A percentile compares a stretch with the other conserved stretches of the same genome.
Evolutionary conservation across 768 basidiomycete species (phyloP).

Genomic region (Coprinopsis sp.): DNA sequence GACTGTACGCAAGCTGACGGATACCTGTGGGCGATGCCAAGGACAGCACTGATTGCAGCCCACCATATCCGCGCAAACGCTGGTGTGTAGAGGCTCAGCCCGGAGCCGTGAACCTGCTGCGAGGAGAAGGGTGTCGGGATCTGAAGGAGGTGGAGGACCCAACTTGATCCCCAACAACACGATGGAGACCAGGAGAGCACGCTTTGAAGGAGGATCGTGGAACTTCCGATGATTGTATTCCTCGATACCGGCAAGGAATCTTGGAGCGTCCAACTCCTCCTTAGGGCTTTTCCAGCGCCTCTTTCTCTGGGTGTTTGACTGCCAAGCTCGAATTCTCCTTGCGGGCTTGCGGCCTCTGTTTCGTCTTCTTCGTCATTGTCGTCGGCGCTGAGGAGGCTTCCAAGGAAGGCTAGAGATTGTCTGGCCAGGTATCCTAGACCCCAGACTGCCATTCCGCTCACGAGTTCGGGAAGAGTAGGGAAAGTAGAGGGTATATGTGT

Average conservation of each 20-base stretch:
- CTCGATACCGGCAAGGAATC: too few relatives aligned
- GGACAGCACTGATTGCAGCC: conserved; percentile 64
- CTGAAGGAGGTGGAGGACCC: too few relatives aligned
- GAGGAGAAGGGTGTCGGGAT: too few relatives aligned
- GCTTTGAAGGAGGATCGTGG: conserved; percentile 43
- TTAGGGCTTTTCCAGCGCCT: too few relatives aligned
- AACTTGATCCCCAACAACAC: too few relatives aligned
- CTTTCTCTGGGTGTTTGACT: too few relatives aligned
- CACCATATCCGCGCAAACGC: conserved; percentile 73
- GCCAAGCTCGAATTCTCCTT: conserved; percentile 22
- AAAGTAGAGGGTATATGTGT: conserved; percentile 42
- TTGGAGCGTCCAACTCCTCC: too few relatives aligned
- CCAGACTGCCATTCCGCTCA: conserved; percentile 60
- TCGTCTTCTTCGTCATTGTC: conserved; percentile 48
- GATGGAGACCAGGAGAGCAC: conserved; percentile 33
- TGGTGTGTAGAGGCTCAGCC: too few relatives aligned
- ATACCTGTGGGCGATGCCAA: conserved; percentile 68
- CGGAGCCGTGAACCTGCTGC: too few relatives aligned
- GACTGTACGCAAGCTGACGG: conserved; percentile 41
- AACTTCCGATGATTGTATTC: conserved; percentile 31
- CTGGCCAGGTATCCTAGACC: conserved; percentile 52
- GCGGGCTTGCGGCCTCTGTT: too few relatives aligned
- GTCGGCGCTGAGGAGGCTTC: conserved; percentile 46
- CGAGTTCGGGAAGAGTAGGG: conserved; percentile 56
- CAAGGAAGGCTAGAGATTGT: conserved; percentile 35